A percentile compares a stretch with the other conserved stretches of the same genome.
Conservation (phyloP, 164 flowering plant species). For the Nymphaea colorata region DNA sequence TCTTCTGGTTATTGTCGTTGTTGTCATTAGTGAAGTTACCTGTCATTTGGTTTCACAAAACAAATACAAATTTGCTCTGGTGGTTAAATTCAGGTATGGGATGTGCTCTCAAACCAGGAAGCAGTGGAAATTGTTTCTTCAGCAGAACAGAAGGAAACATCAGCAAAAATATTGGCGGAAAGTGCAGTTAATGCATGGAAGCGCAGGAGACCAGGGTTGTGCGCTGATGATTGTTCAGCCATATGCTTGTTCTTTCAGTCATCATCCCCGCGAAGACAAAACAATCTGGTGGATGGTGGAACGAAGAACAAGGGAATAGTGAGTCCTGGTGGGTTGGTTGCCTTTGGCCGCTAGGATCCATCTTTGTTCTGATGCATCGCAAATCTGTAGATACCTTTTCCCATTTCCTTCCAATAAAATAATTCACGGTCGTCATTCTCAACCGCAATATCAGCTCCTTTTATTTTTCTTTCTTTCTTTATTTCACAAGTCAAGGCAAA, state of each 20-base stretch:
- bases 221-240: conserved; percentile 89
- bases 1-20: background rate
- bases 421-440: too few species aligned
- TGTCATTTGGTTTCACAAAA: too few species aligned
- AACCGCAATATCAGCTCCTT: too few species aligned
- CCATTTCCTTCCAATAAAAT: too few species aligned
- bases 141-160: conserved; percentile 40
- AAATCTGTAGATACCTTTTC: too few species aligned
- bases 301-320: too few species aligned
- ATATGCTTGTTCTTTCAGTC: conserved; percentile 77
- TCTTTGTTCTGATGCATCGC: too few species aligned
- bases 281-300: too few species aligned
- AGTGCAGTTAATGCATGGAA: conserved; percentile 68
- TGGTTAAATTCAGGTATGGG: conserved; percentile 70
- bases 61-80: too few species aligned
- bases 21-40: background rate
- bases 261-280: conserved; percentile 12
- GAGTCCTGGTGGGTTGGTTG: too few species aligned
- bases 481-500: too few species aligned
- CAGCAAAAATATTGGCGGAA: conserved; percentile 69
- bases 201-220: conserved; percentile 48
- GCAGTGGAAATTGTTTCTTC: conserved; percentile 74
- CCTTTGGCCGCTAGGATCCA: background rate
- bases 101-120: conserved; percentile 89
- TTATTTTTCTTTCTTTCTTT: too few species aligned